Evolutionary conservation across 2,329 filamentous ascomycete genomes (phyloP), one percentile per base, ranked within the genome.

Genomic region (Ophiostoma sp.): DNA sequence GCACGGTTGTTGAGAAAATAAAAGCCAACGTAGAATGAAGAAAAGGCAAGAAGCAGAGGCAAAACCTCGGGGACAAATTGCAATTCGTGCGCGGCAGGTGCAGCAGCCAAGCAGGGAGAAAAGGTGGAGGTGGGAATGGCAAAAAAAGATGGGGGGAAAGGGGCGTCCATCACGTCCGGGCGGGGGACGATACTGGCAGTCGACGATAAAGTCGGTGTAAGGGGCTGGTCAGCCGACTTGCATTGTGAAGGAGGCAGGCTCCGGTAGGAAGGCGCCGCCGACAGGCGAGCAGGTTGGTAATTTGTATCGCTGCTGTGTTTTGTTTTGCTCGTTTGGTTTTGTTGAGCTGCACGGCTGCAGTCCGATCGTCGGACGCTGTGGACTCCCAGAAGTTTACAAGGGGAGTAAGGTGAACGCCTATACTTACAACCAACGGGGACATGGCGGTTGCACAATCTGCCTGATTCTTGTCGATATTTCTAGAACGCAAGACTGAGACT

Each of bases 161-260:
- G 63, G 25, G 15, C 22, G 25, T 19, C 25, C 31, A 42, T 28
- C 22, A 45, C 22, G 22, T 19, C 39, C 7, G 15, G 63, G 36
- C 36, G 39, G 36, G 39, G 39, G n/a, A 42, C 19, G 33, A 64
- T 33, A 42, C 19, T 42, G 33, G 59, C 8, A 12, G 22, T 45
- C 22, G 25, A 50, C 63, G 22, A 68, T 11, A 68, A 68, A 69
- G 68, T 55, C 48, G 68, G 45, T 52, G 50, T 57, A 70, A 59
- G 22, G 31, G 52, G 52, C 69, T 57, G 52, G 69, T 59, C 68
- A 70, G 68, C 33, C 36, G 69, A 61, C 69, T 45, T 48, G 64
- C 64, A 25, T 33, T 9, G 33, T 33, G 22, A 57, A n/a, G 12
- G 31, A 55, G 6, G 33, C 31, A 70, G 33, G 52, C 50, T 48